Evolutionary conservation across 2,329 filamentous ascomycete species (phyloP).

Genomic region (Fusarium sp.): DNA sequence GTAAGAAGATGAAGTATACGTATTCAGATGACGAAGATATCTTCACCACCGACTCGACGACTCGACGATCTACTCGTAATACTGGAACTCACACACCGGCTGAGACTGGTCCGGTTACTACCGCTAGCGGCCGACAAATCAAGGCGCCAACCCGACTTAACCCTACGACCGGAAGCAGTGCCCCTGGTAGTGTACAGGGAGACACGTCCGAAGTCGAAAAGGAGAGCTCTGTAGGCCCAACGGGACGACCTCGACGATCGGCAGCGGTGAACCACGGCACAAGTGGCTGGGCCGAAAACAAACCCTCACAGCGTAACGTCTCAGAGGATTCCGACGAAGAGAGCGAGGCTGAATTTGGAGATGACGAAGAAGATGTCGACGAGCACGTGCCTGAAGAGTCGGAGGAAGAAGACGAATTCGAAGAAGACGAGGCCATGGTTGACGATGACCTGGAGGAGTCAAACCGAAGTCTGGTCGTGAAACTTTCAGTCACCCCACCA

Average conservation of each 20-base stretch:
- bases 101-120: conserved; percentile 76
- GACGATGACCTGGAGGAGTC: conserved; percentile 68
- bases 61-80: conserved; percentile 80
- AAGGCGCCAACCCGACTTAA: conserved; percentile 77
- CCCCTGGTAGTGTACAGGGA: conserved; percentile 62
- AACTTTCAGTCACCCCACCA: conserved; percentile 70
- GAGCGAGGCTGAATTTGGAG: conserved; percentile 81
- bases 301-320: conserved; percentile 56
- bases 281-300: conserved; percentile 63
- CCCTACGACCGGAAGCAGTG: conserved; percentile 69
- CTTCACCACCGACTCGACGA: conserved; percentile 75
- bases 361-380: conserved; percentile 79
- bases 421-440: conserved; percentile 69
- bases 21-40: conserved; percentile 91
- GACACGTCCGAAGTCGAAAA: conserved; percentile 60
- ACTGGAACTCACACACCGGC: conserved; percentile 81
- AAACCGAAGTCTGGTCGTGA: conserved; percentile 79
- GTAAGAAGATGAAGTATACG: conserved; percentile 96
- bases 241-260: conserved; percentile 66
- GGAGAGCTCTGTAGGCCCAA: conserved; percentile 59
- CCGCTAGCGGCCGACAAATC: conserved; percentile 90
- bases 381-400: conserved; percentile 75
- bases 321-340: conserved; percentile 76
- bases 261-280: conserved; percentile 65
- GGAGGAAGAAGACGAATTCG: conserved; percentile 73